These are phyloP conservation scores for Claviceps sp. DNA, from an alignment of 2,329 filamentous ascomycete genomes.

Conservation along the genomic window DNA sequence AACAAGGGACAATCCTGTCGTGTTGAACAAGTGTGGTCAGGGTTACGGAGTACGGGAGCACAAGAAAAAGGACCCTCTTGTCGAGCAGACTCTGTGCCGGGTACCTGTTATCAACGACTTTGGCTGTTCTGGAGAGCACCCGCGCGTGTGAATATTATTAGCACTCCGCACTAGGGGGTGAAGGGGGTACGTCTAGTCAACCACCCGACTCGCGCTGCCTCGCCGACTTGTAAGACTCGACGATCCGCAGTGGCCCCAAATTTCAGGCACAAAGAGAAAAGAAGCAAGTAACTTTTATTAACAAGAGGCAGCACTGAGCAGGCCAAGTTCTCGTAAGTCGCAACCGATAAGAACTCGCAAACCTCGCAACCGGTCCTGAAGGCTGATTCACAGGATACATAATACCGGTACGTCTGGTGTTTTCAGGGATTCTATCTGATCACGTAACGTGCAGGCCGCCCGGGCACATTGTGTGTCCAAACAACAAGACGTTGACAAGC, in stretches of 20 bases:
- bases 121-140: constrained; percentile 3
- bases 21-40: constrained; percentile 2
- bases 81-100: constrained; percentile 5
- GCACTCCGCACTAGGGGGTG: constrained; percentile 2
- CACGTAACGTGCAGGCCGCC: background rate
- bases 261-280: background rate
- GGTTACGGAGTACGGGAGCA: constrained; percentile 1
- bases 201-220: constrained; percentile 1
- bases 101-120: constrained; percentile 7
- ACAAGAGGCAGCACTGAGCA: too few species aligned
- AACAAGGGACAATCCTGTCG: constrained; percentile 7
- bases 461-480: background rate
- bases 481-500: background rate
- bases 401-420: background rate
- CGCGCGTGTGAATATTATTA: constrained; percentile 7
- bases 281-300: background rate
- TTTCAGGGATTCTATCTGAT: too few species aligned
- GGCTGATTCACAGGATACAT: too few species aligned
- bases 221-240: constrained; percentile 3
- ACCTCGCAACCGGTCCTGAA: background rate
- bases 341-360: background rate
- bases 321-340: too few species aligned
- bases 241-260: background rate
- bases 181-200: background rate
- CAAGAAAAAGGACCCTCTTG: constrained; percentile 3